These are phyloP conservation scores for Plasmopara muralis DNA, from an alignment of 352 stramenopile species.

Conservation along the genomic window DNA sequence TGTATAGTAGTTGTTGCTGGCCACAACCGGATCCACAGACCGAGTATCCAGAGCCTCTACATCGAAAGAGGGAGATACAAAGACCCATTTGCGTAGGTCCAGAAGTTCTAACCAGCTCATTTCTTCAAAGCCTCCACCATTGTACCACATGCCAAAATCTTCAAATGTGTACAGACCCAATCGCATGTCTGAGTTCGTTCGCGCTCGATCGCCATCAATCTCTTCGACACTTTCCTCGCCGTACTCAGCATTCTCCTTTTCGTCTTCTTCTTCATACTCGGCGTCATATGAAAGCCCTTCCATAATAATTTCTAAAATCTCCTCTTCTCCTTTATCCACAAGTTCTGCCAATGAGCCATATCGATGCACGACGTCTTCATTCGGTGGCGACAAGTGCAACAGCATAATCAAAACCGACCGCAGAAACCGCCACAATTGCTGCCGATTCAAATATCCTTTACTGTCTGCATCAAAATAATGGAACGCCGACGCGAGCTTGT, in stretches of 20 bases:
- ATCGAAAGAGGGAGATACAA: conserved; percentile 62
- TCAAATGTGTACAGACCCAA: conserved; percentile 71
- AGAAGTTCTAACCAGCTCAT: conserved; percentile 85
- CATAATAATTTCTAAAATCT: conserved; percentile 74
- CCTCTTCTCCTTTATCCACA: conserved; percentile 68
- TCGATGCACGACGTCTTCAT: conserved; percentile 41
- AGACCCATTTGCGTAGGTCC: conserved; percentile 80
- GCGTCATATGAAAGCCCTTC: conserved; percentile 33
- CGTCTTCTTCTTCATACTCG: conserved; percentile 23
- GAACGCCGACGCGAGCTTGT: conserved; percentile 77
- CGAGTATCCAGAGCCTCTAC: conserved; percentile 57
- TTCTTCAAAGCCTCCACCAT: conserved; percentile 60
- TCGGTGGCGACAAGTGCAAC: conserved; percentile 62
- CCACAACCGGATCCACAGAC: conserved; percentile 64
- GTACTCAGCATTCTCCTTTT: conserved; percentile 8
- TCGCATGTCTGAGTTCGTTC: conserved; percentile 43
- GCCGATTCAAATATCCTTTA: conserved; percentile 68
- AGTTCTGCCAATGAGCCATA: conserved; percentile 65
- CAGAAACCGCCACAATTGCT: conserved; percentile 83
- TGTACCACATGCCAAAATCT: conserved; percentile 84
- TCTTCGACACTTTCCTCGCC: conserved; percentile 27
- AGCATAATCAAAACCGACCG: conserved; percentile 71
- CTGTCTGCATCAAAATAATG: conserved; percentile 83
- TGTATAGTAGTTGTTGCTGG: conserved; percentile 79
- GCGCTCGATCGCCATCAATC: conserved; percentile 33